A percentile compares a stretch with the other conserved stretches of the same genome.
Evolutionary conservation across 2,329 filamentous ascomycete genomes (phyloP).

Genomic region (Huntiella abstrusa): DNA sequence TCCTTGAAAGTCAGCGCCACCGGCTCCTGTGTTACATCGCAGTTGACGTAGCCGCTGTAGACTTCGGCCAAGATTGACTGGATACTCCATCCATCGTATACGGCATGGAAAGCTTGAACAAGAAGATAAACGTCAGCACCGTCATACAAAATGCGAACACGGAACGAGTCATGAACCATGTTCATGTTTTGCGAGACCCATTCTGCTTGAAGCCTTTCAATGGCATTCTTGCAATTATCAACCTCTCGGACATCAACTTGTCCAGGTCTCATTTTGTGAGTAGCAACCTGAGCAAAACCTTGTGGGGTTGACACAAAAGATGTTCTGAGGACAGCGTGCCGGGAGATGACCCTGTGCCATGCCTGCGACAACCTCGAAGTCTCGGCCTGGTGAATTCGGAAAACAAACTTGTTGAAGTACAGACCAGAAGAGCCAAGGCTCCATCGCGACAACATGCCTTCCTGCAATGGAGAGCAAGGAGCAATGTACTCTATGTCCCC

Average conservation of each 20-base stretch:
- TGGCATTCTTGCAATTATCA: conserved; percentile 23
- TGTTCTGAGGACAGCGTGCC: conserved; percentile 50
- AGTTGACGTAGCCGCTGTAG: not conserved
- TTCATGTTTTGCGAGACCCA: conserved; percentile 38
- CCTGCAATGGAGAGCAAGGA: conserved; percentile 71
- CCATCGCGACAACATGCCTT: conserved; percentile 64
- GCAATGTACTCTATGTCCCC: conserved; percentile 50
- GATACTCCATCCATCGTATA: conserved; percentile 75
- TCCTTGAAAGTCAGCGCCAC: conserved; percentile 34
- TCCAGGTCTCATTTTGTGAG: conserved; percentile 20
- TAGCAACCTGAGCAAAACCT: conserved; percentile 56
- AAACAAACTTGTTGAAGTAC: conserved; percentile 63
- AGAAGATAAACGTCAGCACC: conserved; percentile 24
- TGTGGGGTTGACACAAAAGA: conserved; percentile 54
- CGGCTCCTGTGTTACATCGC: not conserved
- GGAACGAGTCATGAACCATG: conserved; percentile 31
- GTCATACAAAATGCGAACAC: conserved; percentile 24
- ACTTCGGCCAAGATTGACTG: conserved; percentile 38
- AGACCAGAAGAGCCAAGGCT: conserved; percentile 30
- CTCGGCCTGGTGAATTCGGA: conserved; percentile 33
- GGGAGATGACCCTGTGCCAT: conserved; percentile 34
- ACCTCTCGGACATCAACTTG: no score
- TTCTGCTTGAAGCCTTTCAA: conserved; percentile 18
- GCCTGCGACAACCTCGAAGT: conserved; percentile 30
- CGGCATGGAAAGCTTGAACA: conserved; percentile 61